Percentiles rank a stretch among this genome's conserved stretches.
Conservation (phyloP, 768 basidiomycete genomes). For the Rossbeevera mucosa region DNA sequence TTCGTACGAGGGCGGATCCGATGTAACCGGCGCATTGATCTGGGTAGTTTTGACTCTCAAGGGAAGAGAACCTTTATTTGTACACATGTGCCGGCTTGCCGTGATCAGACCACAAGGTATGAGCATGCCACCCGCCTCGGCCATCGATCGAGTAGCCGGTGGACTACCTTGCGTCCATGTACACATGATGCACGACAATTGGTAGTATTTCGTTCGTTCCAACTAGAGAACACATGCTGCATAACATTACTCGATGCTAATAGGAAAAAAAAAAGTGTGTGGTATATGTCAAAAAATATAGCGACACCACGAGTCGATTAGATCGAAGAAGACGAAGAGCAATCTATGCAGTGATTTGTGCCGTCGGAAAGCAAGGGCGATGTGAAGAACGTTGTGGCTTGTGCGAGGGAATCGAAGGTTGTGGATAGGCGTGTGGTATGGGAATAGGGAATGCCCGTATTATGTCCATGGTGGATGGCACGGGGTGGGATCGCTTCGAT, state of each 20-base stretch:
- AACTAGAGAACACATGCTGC: neutral
- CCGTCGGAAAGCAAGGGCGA: conserved; percentile 15
- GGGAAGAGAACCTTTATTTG: neutral
- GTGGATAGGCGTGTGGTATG: conserved; percentile 24
- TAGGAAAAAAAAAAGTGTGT: conserved; percentile 14
- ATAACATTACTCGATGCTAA: neutral
- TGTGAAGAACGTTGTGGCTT: conserved; percentile 27
- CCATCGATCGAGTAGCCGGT: neutral
- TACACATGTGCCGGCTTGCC: neutral
- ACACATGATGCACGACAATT: neutral
- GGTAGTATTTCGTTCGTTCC: neutral
- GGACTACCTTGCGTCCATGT: neutral
- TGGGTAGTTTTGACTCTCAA: neutral
- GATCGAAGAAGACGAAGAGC: neutral
- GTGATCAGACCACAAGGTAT: neutral
- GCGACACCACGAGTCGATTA: conserved; percentile 26
- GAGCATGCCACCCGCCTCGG: neutral
- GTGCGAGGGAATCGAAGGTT: conserved; percentile 18
- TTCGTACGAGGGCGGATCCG: neutral
- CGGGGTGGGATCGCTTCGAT: conserved; percentile 22
- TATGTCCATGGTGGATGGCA: conserved; percentile 38
- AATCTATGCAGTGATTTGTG: conserved; percentile 24
- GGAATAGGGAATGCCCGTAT: conserved; percentile 49
- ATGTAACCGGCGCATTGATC: neutral
- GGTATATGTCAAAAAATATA: conserved; percentile 34